Percentiles rank a stretch among this genome's conserved stretches.
phyloP scores from a whole-genome alignment of 2,329 filamentous ascomycete genomes.

The Alternaria sp. region DNA sequence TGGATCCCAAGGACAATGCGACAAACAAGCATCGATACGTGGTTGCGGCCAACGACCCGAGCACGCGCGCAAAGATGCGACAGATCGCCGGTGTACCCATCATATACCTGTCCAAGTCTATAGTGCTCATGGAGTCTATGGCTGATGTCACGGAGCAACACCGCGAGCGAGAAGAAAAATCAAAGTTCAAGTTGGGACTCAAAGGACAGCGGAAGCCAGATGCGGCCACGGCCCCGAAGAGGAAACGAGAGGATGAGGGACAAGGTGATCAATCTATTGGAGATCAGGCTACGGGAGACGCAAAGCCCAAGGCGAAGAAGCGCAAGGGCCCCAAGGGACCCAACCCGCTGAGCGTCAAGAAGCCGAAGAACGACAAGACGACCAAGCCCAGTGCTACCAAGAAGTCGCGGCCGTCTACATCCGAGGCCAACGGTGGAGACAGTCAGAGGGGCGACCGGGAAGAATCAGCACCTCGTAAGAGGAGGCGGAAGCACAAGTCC shows the following conservation, averaged over 20 bases:
- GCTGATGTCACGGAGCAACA: slow-evolving; percentile 68
- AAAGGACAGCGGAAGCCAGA: slow-evolving; percentile 53
- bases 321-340: slow-evolving; percentile 69
- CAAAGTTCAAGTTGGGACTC: slow-evolving; percentile 75
- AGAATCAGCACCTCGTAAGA: slow-evolving; percentile 42
- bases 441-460: slow-evolving; percentile 20
- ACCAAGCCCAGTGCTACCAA: slow-evolving; percentile 18
- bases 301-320: slow-evolving; percentile 57
- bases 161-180: slow-evolving; percentile 71
- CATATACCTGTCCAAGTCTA: slow-evolving; percentile 78
- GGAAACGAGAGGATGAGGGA: slow-evolving; percentile 57
- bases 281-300: slow-evolving; percentile 26
- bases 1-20: slow-evolving; percentile 75
- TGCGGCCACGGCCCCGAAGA: slow-evolving; percentile 40
- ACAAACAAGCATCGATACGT: slow-evolving; percentile 82
- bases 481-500: slow-evolving; percentile 49
- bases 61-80: slow-evolving; percentile 68
- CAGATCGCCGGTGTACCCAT: slow-evolving; percentile 74
- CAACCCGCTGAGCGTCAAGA: slow-evolving; percentile 75
- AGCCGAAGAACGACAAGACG: slow-evolving; percentile 61
- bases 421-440: slow-evolving; percentile 16
- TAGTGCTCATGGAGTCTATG: slow-evolving; percentile 83
- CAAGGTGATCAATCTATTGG: slow-evolving; percentile 33
- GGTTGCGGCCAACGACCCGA: slow-evolving; percentile 74
- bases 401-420: slow-evolving; percentile 16